Base-by-base conservation (phyloP, 1,284 basidiomycete genomes). In the Cryptococcus sp. region DNA sequence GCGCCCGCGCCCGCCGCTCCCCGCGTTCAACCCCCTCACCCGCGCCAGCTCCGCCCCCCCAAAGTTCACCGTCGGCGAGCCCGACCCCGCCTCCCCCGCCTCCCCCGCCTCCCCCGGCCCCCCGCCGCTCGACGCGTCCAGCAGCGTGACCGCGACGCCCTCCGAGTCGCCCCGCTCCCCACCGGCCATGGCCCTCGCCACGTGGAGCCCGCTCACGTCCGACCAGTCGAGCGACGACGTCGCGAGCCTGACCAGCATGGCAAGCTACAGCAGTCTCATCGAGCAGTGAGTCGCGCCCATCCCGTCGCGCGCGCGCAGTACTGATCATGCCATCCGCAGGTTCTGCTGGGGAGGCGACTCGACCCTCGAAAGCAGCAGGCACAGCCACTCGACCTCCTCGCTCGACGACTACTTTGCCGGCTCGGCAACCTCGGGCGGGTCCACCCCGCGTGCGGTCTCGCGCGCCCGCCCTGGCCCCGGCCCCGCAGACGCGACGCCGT, bases 181-280 rank as follows among this genome's bases (percentile, higher is more conserved):
- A 1, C 56, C 67, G 7, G 72, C 72, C 36, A 39, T 68, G 21
- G 58, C 53, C 24, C 44, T 56, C 18, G 56, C 68, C 37, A 56
- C 62, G 45, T 72, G 70, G 63, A 63, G 61, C 36, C 68, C 68
- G 2, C 61, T 52, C 23, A 43, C 55, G 46, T 46, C 39, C 12
- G 60, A 61, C 36, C 46, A 46, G 47, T 46, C 37, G 33, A 55
- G 53, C 53, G 62, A 65, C 46, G 55, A 57, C 35, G 57, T 53
- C 28, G 7, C 23, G 13, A 63, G 65, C 46, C 50, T 66, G 49
- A 60, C 63, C 44, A 67, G 63, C 53, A 57, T 69, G 21, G 62
- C 66, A 13, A 70, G 66, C 44, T 77, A 77, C 64, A 69, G 67
- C 46, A 68, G 61, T 53, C 74, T 77, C 46, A 69, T 77, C 47